Percentiles rank a stretch among this genome's conserved stretches.
These are phyloP conservation scores for Alternaria consortialis DNA, from an alignment of 2,329 filamentous ascomycete species.

Conservation along the genomic window DNA sequence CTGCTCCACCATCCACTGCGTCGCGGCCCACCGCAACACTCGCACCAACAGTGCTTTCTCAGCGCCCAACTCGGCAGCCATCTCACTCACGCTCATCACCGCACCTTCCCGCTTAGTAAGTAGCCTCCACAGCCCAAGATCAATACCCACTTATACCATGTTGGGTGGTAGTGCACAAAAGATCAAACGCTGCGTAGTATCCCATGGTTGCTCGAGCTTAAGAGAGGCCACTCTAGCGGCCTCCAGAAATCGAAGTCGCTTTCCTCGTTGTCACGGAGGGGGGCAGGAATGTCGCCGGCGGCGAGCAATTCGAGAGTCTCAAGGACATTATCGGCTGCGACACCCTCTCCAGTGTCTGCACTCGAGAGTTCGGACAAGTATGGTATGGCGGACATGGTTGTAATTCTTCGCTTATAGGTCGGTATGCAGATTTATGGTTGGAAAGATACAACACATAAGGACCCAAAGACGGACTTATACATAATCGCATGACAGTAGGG, in stretches of 20 bases:
- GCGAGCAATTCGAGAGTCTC: slow-evolving; percentile 8
- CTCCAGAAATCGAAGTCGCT: slow-evolving; percentile 10
- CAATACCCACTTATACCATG: slow-evolving; percentile 11
- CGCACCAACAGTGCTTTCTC: slow-evolving; percentile 8
- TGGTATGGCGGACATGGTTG: slow-evolving; percentile 2
- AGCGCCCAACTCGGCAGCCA: slow-evolving; percentile 7
- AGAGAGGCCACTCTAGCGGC: slow-evolving; percentile 12
- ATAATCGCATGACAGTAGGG: not conserved
- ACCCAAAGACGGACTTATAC: not conserved
- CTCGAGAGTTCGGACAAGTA: not conserved
- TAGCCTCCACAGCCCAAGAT: slow-evolving; percentile 12
- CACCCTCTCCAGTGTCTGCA: not conserved
- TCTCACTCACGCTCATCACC: slow-evolving; percentile 5
- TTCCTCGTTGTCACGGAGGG: slow-evolving; percentile 8
- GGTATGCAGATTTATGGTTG: not conserved
- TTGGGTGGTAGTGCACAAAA: slow-evolving; percentile 11
- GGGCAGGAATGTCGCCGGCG: slow-evolving; percentile 1
- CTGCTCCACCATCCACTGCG: slow-evolving; percentile 16
- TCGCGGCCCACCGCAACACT: slow-evolving; percentile 7
- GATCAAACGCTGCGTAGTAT: slow-evolving; percentile 11
- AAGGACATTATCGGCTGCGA: slow-evolving; percentile 5
- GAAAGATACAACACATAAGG: not conserved
- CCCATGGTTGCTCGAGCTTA: slow-evolving; percentile 13
- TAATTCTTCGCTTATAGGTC: not conserved
- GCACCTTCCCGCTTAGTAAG: not conserved